phyloP scores from a whole-genome alignment of 2,329 filamentous ascomycete species.

The Fusarium haematococcum region DNA sequence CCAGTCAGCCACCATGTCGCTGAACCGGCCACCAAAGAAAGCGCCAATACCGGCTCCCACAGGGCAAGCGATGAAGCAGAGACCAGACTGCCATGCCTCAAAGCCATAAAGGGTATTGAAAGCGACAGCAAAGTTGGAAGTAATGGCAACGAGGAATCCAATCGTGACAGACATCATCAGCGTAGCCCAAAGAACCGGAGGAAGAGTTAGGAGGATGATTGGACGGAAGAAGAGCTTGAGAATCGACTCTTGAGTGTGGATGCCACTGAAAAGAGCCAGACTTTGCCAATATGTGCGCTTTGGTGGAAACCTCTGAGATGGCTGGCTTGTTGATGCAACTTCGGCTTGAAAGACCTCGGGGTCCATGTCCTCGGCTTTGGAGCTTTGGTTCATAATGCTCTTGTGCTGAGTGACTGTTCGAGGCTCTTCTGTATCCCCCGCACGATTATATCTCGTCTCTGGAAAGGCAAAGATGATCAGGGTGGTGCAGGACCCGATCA shows the following conservation, averaged over 20 bases:
- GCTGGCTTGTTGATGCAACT: neutral
- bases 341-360: slow-evolving; percentile 57
- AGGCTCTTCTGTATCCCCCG: neutral
- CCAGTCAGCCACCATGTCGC: slow-evolving; percentile 50
- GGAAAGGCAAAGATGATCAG: slow-evolving; percentile 64
- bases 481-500: slow-evolving; percentile 58
- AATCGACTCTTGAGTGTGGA: slow-evolving; percentile 22
- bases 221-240: slow-evolving; percentile 59
- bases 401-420: neutral
- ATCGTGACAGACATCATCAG: slow-evolving; percentile 64
- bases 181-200: slow-evolving; percentile 64
- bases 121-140: slow-evolving; percentile 61
- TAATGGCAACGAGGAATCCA: slow-evolving; percentile 64
- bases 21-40: slow-evolving; percentile 50
- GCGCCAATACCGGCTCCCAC: slow-evolving; percentile 55
- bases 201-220: slow-evolving; percentile 59
- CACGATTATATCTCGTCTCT: slow-evolving; percentile 60
- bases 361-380: slow-evolving; percentile 4
- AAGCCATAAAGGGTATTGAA: slow-evolving; percentile 55
- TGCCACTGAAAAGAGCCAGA: slow-evolving; percentile 22
- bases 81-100: slow-evolving; percentile 56
- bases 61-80: slow-evolving; percentile 60
- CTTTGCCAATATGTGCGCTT: slow-evolving; percentile 16
- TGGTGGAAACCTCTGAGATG: slow-evolving; percentile 1
- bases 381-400: neutral